Evolutionary conservation across 108 stramenopile genomes (phyloP).

Genomic region (Nitzschia sp.): DNA sequence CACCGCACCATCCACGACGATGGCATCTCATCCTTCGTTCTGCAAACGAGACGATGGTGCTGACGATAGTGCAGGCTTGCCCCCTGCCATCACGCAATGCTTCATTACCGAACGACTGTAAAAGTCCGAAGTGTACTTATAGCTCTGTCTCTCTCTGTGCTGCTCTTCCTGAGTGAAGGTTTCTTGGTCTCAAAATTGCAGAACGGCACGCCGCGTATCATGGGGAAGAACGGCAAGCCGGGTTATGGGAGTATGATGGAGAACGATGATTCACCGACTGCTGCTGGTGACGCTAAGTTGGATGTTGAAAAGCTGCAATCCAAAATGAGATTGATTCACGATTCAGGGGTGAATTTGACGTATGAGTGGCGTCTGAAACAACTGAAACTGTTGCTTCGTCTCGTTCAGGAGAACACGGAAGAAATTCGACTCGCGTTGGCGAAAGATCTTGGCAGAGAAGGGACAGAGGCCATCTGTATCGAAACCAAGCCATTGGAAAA

Average conservation of each 20-base stretch:
- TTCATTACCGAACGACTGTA: too few species aligned
- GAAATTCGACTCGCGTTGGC: constrained; percentile 30
- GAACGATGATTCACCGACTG: neutral
- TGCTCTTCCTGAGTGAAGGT: too few species aligned
- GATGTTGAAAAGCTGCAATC: constrained; percentile 28
- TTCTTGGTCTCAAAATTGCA: too few species aligned
- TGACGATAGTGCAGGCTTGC: too few species aligned
- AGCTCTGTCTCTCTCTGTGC: too few species aligned
- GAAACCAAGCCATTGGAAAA: constrained; percentile 32
- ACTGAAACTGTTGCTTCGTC: constrained; percentile 16
- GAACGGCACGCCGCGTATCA: too few species aligned
- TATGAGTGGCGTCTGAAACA: constrained; percentile 51
- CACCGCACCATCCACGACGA: too few species aligned
- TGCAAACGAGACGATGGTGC: too few species aligned
- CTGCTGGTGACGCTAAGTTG: neutral
- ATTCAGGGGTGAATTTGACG: constrained; percentile 37
- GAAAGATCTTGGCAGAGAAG: constrained; percentile 45
- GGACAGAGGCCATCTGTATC: constrained; percentile 24
- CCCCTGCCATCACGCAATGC: too few species aligned
- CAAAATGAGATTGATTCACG: constrained; percentile 44
- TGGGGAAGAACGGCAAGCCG: too few species aligned
- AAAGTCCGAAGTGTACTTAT: too few species aligned
- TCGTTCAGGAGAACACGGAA: constrained; percentile 32
- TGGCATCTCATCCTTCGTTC: too few species aligned
- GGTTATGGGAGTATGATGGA: neutral